These are phyloP conservation scores for Lipomyces japonicus DNA, from an alignment of 805 yeast species.

Conservation along the genomic window DNA sequence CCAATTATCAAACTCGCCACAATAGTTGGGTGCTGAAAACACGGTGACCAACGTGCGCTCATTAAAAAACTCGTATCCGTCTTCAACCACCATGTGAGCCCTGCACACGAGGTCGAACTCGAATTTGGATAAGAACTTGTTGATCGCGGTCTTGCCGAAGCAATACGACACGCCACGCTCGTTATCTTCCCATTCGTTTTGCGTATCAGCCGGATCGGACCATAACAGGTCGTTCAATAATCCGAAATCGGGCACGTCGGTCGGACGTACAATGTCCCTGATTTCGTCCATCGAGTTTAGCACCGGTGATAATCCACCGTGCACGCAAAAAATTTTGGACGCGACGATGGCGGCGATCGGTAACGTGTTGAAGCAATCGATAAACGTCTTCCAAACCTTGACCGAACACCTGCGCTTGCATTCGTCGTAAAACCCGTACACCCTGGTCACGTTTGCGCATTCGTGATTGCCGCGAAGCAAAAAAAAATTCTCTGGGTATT, in stretches of 20 bases:
- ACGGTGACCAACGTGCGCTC: constrained; percentile 69
- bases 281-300: constrained; percentile 71
- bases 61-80: constrained; percentile 73
- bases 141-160: constrained; percentile 73
- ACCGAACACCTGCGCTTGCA: constrained; percentile 90
- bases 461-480: constrained; percentile 94
- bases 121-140: constrained; percentile 68
- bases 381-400: constrained; percentile 89
- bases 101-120: constrained; percentile 78
- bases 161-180: constrained; percentile 82
- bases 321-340: constrained; percentile 88
- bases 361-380: constrained; percentile 91
- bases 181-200: constrained; percentile 83
- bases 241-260: constrained; percentile 84
- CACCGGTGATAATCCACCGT: constrained; percentile 78
- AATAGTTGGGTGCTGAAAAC: constrained; percentile 71
- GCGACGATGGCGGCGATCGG: constrained; percentile 96
- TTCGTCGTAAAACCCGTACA: constrained; percentile 96
- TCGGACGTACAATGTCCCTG: constrained; percentile 69
- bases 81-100: constrained; percentile 86
- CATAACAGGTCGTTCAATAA: constrained; percentile 71
- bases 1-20: constrained; percentile 90
- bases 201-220: constrained; percentile 82
- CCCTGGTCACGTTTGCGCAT: constrained; percentile 93
- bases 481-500: constrained; percentile 94